phyloP scores from a whole-genome alignment of 495 filamentous ascomycete species.

The Pseudomonodictys pantanalensis region DNA sequence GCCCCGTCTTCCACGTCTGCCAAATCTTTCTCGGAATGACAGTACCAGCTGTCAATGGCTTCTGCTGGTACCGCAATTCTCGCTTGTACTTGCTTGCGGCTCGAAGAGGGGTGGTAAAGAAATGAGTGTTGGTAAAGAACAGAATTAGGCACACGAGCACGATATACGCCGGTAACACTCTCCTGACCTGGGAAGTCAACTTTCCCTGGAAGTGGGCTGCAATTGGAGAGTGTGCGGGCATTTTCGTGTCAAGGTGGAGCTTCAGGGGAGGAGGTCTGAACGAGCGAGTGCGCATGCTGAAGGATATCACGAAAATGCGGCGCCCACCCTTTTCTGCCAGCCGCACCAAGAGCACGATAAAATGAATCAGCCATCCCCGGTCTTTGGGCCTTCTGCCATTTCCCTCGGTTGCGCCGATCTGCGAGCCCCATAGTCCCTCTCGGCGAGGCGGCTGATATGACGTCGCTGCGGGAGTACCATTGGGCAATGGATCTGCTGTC shows the following conservation, averaged over 20 bases:
- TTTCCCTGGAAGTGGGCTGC: slow-evolving; percentile 20
- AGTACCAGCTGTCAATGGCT: slow-evolving; percentile 5
- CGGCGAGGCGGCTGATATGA: no score
- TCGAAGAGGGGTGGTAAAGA: slow-evolving; percentile 24
- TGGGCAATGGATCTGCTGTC: no score
- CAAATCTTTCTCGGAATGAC: slow-evolving; percentile 57
- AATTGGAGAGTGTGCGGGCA: slow-evolving; percentile 26
- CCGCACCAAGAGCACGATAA: background rate
- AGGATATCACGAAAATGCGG: slow-evolving; percentile 19
- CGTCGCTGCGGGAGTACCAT: no score
- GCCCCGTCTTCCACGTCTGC: slow-evolving; percentile 66
- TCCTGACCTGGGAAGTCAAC: slow-evolving; percentile 21
- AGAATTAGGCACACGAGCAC: slow-evolving; percentile 19
- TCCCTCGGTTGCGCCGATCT: background rate
- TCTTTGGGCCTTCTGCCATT: background rate
- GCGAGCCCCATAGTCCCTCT: background rate
- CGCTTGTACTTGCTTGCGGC: slow-evolving; percentile 24
- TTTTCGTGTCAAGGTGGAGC: slow-evolving; percentile 24
- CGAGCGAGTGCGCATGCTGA: slow-evolving; percentile 25
- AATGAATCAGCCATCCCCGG: background rate
- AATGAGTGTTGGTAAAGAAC: slow-evolving; percentile 21
- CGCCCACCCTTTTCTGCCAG: background rate
- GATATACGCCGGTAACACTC: slow-evolving; percentile 23
- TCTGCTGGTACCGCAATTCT: slow-evolving; percentile 23
- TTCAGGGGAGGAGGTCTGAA: slow-evolving; percentile 21